Percentiles rank a stretch among this genome's conserved stretches.
phyloP scores from a whole-genome alignment of 2,329 filamentous ascomycete species.

The Coniochaeta ligniaria region DNA sequence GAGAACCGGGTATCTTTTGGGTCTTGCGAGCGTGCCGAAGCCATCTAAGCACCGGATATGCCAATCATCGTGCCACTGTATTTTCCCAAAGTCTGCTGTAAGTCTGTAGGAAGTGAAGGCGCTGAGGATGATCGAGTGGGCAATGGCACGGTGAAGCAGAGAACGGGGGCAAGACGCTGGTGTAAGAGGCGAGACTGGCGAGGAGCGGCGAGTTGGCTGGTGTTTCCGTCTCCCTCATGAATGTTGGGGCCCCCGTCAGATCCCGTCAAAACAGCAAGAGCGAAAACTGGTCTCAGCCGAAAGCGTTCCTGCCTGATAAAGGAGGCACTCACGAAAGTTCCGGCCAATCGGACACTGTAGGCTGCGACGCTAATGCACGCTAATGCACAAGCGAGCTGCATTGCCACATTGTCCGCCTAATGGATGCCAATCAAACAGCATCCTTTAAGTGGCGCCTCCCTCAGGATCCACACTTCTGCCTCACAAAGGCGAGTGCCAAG shows the following conservation, averaged over 20 bases:
- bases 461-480: not conserved
- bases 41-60: constrained; percentile 22
- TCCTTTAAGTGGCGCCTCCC: not conserved
- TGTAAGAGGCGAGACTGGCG: not conserved
- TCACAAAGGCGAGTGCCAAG: not conserved
- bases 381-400: not conserved
- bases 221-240: not conserved
- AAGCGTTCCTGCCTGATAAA: not conserved
- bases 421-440: not conserved
- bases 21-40: constrained; percentile 16
- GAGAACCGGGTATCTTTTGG: constrained; percentile 7
- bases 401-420: not conserved
- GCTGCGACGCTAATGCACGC: not conserved
- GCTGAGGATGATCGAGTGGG: not conserved
- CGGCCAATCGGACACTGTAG: not conserved
- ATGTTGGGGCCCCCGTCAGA: not conserved
- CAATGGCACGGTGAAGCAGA: not conserved
- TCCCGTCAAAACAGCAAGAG: not conserved
- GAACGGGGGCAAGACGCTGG: not conserved
- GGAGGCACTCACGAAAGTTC: not conserved
- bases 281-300: constrained; percentile 1
- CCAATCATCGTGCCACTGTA: constrained; percentile 15
- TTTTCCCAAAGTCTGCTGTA: constrained; percentile 4
- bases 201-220: not conserved
- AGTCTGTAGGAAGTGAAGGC: not conserved